A percentile compares a stretch with the other conserved stretches of the same genome.
Conservation (phyloP, 768 basidiomycete species). For the Psilocybe azurescens region DNA sequence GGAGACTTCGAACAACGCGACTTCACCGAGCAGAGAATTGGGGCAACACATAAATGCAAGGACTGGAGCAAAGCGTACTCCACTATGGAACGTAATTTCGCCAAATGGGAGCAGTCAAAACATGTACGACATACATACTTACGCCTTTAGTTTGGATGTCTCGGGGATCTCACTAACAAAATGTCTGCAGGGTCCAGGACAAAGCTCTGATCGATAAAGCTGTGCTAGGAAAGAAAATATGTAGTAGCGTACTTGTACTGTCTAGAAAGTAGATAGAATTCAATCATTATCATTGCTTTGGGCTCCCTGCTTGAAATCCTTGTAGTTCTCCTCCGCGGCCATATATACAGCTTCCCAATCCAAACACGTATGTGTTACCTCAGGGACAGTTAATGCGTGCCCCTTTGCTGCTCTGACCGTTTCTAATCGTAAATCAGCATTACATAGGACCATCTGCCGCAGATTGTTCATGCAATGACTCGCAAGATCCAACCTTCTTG, state of each 20-base stretch:
- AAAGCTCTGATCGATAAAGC: too few species aligned
- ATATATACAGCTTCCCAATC: slow-evolving; percentile 22
- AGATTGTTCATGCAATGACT: not conserved
- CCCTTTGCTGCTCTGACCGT: slow-evolving; percentile 5
- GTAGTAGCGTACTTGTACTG: too few species aligned
- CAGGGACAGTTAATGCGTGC: slow-evolving; percentile 14
- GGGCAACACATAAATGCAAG: not conserved
- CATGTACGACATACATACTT: too few species aligned
- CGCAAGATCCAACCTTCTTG: not conserved
- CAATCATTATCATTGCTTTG: too few species aligned
- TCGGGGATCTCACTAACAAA: too few species aligned
- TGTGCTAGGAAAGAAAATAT: too few species aligned
- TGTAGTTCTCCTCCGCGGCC: slow-evolving; percentile 10
- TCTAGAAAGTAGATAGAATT: too few species aligned
- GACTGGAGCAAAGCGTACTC: slow-evolving; percentile 4
- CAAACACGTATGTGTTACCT: slow-evolving; percentile 20
- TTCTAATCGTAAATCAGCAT: not conserved
- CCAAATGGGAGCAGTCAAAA: too few species aligned
- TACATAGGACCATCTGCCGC: not conserved
- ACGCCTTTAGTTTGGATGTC: too few species aligned
- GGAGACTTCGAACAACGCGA: not conserved
- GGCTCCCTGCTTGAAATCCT: too few species aligned
- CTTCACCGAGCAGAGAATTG: not conserved
- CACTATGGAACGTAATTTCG: not conserved
- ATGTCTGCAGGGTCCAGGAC: too few species aligned